These are phyloP conservation scores for Exophiala dermatitidis DNA, from an alignment of 2,329 filamentous ascomycete genomes.

Conservation along the genomic window DNA sequence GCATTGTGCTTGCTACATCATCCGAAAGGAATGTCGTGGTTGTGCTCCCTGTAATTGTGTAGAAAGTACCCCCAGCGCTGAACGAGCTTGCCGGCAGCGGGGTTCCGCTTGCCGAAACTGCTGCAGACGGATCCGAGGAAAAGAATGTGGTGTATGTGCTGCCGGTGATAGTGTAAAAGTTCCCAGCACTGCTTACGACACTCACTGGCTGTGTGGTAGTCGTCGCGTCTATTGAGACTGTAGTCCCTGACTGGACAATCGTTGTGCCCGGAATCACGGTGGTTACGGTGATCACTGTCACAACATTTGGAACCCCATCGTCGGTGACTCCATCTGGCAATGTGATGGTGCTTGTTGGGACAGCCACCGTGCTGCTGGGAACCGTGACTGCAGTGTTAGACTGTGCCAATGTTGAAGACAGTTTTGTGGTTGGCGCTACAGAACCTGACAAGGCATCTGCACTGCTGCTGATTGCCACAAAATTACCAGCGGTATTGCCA, in stretches of 20 bases:
- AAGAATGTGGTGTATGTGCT: constrained; percentile 7
- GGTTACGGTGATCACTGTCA: neutral
- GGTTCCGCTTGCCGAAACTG: neutral
- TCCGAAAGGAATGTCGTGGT: constrained; percentile 8
- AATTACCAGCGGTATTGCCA: neutral
- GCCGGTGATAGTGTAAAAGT: constrained; percentile 9
- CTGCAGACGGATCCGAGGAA: neutral
- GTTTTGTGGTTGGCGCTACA: neutral
- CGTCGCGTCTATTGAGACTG: constrained; percentile 1
- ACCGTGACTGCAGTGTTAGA: neutral
- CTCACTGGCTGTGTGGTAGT: neutral
- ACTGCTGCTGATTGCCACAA: neutral
- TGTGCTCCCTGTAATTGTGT: constrained; percentile 10
- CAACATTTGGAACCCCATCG: neutral
- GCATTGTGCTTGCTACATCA: neutral
- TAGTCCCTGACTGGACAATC: neutral
- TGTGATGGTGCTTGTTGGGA: neutral
- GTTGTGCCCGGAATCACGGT: neutral
- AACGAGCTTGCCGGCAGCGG: neutral
- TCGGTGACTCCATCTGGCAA: neutral
- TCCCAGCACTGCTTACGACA: neutral
- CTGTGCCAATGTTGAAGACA: neutral
- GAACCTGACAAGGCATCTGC: neutral
- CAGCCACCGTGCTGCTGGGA: neutral
- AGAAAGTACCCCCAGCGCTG: neutral